Evolutionary conservation across 306 rosid genomes (phyloP).

Genomic region (Vigna angularis): DNA sequence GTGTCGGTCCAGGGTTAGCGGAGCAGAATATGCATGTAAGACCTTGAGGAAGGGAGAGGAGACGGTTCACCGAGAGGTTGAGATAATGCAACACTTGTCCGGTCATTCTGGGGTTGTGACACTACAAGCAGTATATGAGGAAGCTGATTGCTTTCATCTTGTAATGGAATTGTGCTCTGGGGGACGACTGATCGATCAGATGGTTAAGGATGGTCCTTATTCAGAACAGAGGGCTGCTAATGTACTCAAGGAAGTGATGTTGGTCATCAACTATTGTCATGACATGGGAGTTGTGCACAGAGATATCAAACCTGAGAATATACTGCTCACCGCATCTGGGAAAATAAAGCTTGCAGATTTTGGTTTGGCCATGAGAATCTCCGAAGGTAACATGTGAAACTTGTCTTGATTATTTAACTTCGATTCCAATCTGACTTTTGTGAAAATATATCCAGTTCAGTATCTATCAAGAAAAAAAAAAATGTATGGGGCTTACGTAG

Average conservation of each 20-base stretch:
- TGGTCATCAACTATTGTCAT: slow-evolving; percentile 95
- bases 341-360: slow-evolving; percentile 98
- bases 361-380: slow-evolving; percentile 95
- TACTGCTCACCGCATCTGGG: slow-evolving; percentile 81
- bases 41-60: slow-evolving; percentile 93
- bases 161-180: slow-evolving; percentile 97
- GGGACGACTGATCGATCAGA: slow-evolving; percentile 85
- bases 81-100: slow-evolving; percentile 99
- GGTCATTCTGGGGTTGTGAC: slow-evolving; percentile 97
- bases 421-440: neutral
- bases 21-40: slow-evolving; percentile 88
- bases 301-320: slow-evolving; percentile 97
- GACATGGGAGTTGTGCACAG: slow-evolving; percentile 99
- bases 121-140: slow-evolving; percentile 93
- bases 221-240: slow-evolving; percentile 89
- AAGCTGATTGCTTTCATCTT: slow-evolving; percentile 84
- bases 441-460: neutral
- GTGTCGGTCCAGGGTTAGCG: slow-evolving; percentile 74
- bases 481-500: neutral
- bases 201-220: slow-evolving; percentile 75
- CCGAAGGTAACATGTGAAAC: slow-evolving; percentile 62
- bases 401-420: slow-evolving; percentile 15
- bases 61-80: slow-evolving; percentile 96
- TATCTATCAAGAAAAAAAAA: neutral
- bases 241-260: slow-evolving; percentile 88